Evolutionary conservation across 768 basidiomycete genomes (phyloP).

Genomic region (Podaxis pistillaris): DNA sequence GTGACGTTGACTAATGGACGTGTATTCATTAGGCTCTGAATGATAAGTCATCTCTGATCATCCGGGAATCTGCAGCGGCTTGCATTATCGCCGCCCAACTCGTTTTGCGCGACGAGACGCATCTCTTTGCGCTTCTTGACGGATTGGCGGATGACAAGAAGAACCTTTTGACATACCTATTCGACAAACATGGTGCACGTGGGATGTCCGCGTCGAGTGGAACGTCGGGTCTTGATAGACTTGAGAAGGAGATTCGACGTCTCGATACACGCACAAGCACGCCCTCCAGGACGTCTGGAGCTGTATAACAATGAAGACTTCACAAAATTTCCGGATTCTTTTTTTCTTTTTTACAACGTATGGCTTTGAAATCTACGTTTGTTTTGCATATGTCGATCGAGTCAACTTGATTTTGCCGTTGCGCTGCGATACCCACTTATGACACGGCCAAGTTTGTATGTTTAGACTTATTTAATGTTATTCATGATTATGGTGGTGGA

Average conservation of each 20-base stretch:
- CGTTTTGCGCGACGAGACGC: conserved; percentile 78
- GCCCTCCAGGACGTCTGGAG: conserved; percentile 41
- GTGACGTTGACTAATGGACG: conserved; percentile 6
- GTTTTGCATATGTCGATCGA: not conserved
- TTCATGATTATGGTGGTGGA: conserved; percentile 3
- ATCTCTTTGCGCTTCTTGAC: conserved; percentile 77
- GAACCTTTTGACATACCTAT: conserved; percentile 84
- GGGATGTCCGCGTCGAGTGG: conserved; percentile 38
- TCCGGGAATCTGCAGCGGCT: conserved; percentile 82
- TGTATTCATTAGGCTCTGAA: conserved; percentile 55
- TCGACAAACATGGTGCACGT: conserved; percentile 82
- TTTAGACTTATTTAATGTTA: conserved; percentile 12
- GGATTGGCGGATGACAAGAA: conserved; percentile 89
- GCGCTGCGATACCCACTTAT: conserved; percentile 8
- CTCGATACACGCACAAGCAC: conserved; percentile 79
- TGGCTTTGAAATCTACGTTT: not conserved
- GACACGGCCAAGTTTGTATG: conserved; percentile 8
- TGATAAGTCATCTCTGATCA: conserved; percentile 67
- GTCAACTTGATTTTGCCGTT: not conserved
- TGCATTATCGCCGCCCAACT: conserved; percentile 83
- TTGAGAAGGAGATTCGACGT: conserved; percentile 79
- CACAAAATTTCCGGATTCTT: not conserved
- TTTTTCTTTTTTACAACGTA: not conserved
- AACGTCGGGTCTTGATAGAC: conserved; percentile 58
- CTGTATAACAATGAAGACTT: not conserved